A percentile compares a stretch with the other conserved stretches of the same genome.
These are phyloP conservation scores for Waltergamsia citrina DNA, from an alignment of 2,329 filamentous ascomycete species.

Conservation along the genomic window DNA sequence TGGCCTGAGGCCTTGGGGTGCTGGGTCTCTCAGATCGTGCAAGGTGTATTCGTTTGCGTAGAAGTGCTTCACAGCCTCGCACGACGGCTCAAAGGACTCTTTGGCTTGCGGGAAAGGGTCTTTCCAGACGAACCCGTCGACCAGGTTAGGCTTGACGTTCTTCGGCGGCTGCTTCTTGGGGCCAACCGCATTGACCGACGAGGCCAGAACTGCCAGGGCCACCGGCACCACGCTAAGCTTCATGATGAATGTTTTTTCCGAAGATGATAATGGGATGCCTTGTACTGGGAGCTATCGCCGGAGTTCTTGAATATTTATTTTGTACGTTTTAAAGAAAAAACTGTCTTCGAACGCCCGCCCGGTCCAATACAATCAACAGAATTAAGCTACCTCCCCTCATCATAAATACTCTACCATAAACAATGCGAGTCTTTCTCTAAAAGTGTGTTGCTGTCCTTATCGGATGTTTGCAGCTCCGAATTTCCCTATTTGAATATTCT, in stretches of 20 bases:
- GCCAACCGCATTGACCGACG: constrained; percentile 16
- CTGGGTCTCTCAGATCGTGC: constrained; percentile 26
- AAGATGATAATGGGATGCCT: no score
- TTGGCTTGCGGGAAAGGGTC: constrained; percentile 25
- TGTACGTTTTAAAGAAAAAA: not conserved
- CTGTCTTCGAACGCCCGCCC: not conserved
- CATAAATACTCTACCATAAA: constrained; percentile 3
- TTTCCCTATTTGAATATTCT: constrained; percentile 12
- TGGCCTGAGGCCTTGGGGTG: constrained; percentile 26
- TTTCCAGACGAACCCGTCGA: constrained; percentile 29
- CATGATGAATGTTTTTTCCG: constrained; percentile 10
- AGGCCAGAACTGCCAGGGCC: constrained; percentile 6
- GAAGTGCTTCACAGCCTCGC: constrained; percentile 24
- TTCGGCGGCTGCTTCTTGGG: constrained; percentile 10
- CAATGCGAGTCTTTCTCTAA: not conserved
- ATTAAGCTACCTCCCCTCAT: not conserved
- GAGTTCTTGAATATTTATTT: not conserved
- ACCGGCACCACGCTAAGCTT: constrained; percentile 10
- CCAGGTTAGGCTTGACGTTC: constrained; percentile 20
- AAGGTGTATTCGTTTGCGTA: constrained; percentile 30
- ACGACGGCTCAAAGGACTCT: constrained; percentile 20
- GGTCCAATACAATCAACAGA: not conserved
- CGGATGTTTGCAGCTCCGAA: constrained; percentile 16
- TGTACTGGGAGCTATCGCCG: not conserved
- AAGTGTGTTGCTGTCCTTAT: constrained; percentile 19